Evolutionary conservation across 225 moss, liverwort and hornwort species (phyloP), one percentile per base, ranked within the genome.

Genomic region (Lunularia cruciata): DNA sequence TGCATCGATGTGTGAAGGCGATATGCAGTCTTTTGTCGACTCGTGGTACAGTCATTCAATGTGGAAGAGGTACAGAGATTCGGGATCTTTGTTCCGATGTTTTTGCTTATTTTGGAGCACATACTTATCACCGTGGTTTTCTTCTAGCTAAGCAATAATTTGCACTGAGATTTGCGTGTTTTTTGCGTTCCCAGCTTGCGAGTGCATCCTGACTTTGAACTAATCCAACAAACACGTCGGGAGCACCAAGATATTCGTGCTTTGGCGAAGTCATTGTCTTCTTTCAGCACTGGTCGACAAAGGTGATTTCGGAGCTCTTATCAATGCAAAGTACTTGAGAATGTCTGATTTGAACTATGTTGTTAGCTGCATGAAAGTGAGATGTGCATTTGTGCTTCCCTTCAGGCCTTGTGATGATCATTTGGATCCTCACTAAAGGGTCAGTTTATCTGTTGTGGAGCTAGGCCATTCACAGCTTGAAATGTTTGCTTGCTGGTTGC

Each of bases 1-100:
- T 33, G 72, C 76, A 68, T 79, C 78, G 15, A 47, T 98, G 57
- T 76, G 76, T 70, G 80, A 84, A 38, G 76, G 76, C 63, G 89
- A 83, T 15, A 76, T 93, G 0, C 79, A 88, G 63, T 66, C 85
- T 18, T 98, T 98, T 64, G 72, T 98, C 20, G 86, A 98, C 49
- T 70, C 26, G 47, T 98, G 98, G 98, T 98, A 98, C 78, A 83
- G 81, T 70, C 82, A 88, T 58, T 84, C 93, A 31, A 65, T 91
- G 22, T 98, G 98, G 98, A 84, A 81, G 60, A 96, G 96, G 96
- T 95, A 78, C 26, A 8, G 35, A n/a, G n/a, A n/a, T n/a, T 18
- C 18, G 28, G 4, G 12, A 26, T 7, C 1, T 14, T 61, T 13
- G 15, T 39, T 40, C 3, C 3, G 47, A 18, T n/a, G 23, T 13